Percentiles rank a stretch among this genome's conserved stretches.
These are phyloP conservation scores for Aspergillus homomorphus DNA, from an alignment of 495 filamentous ascomycete species.

Conservation along the genomic window DNA sequence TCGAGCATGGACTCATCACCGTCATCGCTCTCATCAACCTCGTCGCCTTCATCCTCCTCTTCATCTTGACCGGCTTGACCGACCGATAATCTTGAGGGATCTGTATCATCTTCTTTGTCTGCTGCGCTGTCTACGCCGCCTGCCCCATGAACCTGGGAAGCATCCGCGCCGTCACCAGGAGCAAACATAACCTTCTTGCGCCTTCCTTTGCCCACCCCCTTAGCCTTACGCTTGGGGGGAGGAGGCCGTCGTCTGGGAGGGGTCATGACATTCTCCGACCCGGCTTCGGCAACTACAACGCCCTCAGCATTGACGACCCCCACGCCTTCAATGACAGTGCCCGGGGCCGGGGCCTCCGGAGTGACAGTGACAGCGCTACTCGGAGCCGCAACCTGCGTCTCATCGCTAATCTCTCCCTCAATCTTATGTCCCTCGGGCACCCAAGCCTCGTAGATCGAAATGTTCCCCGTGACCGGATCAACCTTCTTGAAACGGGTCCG, in stretches of 20 bases:
- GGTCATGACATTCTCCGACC: conserved; percentile 40
- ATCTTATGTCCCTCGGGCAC: conserved; percentile 76
- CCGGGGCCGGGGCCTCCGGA: conserved; percentile 51
- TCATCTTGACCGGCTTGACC: conserved; percentile 44
- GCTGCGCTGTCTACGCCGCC: conserved; percentile 20
- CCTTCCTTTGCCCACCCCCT: conserved; percentile 62
- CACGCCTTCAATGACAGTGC: conserved; percentile 60
- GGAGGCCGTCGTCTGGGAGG: conserved; percentile 62
- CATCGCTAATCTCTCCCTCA: conserved; percentile 73
- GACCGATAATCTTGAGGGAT: conserved; percentile 33
- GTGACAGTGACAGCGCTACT: conserved; percentile 35
- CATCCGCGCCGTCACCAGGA: conserved; percentile 42
- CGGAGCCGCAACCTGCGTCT: conserved; percentile 33
- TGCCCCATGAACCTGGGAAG: conserved; percentile 32
- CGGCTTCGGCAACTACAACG: conserved; percentile 55
- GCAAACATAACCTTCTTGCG: conserved; percentile 63
- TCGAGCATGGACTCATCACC: conserved; percentile 56
- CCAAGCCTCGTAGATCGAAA: conserved; percentile 75
- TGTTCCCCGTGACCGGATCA: conserved; percentile 70
- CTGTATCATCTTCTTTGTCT: conserved; percentile 34
- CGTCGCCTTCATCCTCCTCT: conserved; percentile 36
- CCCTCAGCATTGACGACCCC: conserved; percentile 60
- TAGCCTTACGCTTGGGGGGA: conserved; percentile 72
- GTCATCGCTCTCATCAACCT: conserved; percentile 51
- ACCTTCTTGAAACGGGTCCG: conserved; percentile 74